Conservation (phyloP, 148 eudicot species). For the Fallopia convolvulus region DNA sequence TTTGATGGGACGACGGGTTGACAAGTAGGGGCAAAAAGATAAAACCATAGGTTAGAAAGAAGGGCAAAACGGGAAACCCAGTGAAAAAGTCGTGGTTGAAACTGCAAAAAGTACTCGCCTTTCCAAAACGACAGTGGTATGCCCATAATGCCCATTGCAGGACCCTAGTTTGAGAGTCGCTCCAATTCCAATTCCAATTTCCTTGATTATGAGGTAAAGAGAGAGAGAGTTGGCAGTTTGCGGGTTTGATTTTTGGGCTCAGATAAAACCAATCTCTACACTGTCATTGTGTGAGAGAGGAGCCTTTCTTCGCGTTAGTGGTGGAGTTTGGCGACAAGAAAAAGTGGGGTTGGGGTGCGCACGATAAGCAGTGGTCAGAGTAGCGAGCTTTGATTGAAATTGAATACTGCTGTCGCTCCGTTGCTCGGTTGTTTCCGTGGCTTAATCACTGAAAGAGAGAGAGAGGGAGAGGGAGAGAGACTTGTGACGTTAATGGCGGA, state of each 20-base stretch:
- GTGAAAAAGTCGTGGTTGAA: conserved; percentile 8
- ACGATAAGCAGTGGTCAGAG: conserved; percentile 11
- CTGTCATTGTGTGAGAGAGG: conserved; percentile 9
- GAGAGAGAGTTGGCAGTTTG: not conserved
- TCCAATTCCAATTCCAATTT: not conserved
- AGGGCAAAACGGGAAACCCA: not conserved
- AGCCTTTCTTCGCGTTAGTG: not conserved
- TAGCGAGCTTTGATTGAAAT: not conserved
- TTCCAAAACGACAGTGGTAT: conserved; percentile 5
- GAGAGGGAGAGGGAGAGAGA: not conserved
- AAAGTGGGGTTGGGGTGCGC: conserved; percentile 14
- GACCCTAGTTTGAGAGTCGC: conserved; percentile 8
- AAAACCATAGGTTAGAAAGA: not conserved
- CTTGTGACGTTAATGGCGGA: conserved; percentile 5
- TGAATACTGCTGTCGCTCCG: conserved; percentile 5
- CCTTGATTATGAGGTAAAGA: not conserved
- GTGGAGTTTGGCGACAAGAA: conserved; percentile 13
- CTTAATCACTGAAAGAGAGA: not conserved
- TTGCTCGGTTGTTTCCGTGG: not conserved
- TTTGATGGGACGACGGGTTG: not conserved
- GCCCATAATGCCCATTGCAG: conserved; percentile 10
- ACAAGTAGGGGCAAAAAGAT: not conserved
- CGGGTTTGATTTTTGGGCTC: conserved; percentile 8
- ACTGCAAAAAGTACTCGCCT: conserved; percentile 8
- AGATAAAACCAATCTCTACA: not conserved